Percentiles rank a stretch among this genome's conserved stretches.
Conservation (phyloP, 768 basidiomycete genomes). For the Chiua virens region DNA sequence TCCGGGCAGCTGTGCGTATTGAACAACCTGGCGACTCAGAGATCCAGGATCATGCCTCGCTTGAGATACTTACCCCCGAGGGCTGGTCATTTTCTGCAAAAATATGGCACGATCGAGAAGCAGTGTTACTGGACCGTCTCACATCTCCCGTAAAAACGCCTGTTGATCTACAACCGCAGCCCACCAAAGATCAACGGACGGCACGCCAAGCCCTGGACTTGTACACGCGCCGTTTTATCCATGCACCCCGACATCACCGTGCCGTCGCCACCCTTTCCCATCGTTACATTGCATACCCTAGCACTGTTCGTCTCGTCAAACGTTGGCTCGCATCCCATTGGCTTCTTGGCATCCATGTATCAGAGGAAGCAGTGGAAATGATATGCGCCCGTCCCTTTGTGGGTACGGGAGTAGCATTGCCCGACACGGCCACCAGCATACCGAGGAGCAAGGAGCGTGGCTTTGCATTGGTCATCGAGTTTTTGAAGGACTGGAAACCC, state of each 20-base stretch:
- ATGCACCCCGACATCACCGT: constrained; percentile 82
- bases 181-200: constrained; percentile 47
- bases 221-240: constrained; percentile 72
- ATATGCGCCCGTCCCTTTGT: constrained; percentile 81
- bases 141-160: constrained; percentile 43
- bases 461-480: constrained; percentile 70
- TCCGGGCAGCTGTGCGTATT: constrained; percentile 59
- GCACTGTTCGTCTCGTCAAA: constrained; percentile 86
- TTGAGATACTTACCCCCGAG: constrained; percentile 77
- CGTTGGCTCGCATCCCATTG: constrained; percentile 92
- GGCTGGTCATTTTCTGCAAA: constrained; percentile 87
- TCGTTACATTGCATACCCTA: constrained; percentile 73
- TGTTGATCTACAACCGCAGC: constrained; percentile 3
- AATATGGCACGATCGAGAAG: constrained; percentile 89
- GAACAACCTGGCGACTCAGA: constrained; percentile 50
- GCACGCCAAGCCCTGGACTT: constrained; percentile 57
- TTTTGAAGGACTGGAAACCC: constrained; percentile 86
- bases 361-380: constrained; percentile 80
- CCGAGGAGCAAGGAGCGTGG: constrained; percentile 80
- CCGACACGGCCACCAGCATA: constrained; percentile 40
- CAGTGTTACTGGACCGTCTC: constrained; percentile 70
- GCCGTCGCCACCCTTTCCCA: constrained; percentile 80
- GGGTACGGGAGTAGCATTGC: constrained; percentile 37
- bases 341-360: constrained; percentile 73
- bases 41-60: constrained; percentile 63